Evolutionary conservation across 768 basidiomycete genomes (phyloP).

Genomic region (Suillus luteus): DNA sequence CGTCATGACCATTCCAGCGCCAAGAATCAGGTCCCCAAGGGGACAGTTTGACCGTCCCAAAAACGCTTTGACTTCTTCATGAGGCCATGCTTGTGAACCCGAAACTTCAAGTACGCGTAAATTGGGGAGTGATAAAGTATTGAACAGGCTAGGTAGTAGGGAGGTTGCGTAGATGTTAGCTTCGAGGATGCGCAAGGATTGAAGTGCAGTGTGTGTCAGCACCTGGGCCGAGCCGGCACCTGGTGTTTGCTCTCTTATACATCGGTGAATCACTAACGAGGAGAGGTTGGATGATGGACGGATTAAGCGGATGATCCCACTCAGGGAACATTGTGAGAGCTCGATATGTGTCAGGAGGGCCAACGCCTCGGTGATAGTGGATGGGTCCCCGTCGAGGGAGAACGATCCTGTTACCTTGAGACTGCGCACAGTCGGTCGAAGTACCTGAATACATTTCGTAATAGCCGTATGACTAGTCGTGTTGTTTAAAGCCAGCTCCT

Average conservation of each 20-base stretch:
- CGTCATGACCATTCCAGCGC: not conserved
- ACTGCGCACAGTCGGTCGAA: not conserved
- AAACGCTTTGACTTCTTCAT: not conserved
- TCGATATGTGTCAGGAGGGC: not conserved
- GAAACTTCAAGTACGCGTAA: not conserved
- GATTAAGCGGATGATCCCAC: not conserved
- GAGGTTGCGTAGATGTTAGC: too few species aligned
- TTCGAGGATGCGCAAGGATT: not conserved
- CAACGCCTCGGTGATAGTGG: not conserved
- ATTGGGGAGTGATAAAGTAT: not conserved
- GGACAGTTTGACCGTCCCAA: not conserved
- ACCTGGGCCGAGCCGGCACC: too few species aligned
- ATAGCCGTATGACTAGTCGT: too few species aligned
- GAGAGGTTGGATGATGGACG: not conserved
- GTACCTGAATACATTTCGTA: too few species aligned
- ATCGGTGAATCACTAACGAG: not conserved
- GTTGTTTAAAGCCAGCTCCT: not conserved
- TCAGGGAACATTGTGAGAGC: too few species aligned
- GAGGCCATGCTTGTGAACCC: not conserved
- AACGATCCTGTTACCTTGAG: not conserved
- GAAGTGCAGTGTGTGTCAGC: not conserved
- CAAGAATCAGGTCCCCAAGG: not conserved
- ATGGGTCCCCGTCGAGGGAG: too few species aligned
- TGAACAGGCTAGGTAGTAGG: not conserved
- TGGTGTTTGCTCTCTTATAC: too few species aligned